These are phyloP conservation scores for Dalbergia cultrata DNA, from an alignment of 306 rosid genomes.

Conservation along the genomic window DNA sequence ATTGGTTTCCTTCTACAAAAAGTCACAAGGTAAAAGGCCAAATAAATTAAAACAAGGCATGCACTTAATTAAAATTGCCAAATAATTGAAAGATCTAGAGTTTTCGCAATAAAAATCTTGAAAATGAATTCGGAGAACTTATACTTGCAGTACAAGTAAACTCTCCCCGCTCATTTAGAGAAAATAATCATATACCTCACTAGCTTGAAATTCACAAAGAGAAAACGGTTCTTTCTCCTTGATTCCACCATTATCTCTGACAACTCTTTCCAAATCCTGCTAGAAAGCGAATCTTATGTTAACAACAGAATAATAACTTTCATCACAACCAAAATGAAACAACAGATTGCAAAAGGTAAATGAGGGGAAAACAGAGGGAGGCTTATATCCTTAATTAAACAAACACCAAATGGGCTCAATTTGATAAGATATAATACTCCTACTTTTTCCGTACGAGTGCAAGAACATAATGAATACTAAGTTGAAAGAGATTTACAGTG, in stretches of 20 bases:
- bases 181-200: conserved; percentile 67
- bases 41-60: not conserved
- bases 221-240: conserved; percentile 87
- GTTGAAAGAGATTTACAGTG: not conserved
- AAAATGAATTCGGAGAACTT: conserved; percentile 28
- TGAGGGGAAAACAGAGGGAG: conserved; percentile 14
- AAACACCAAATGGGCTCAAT: conserved; percentile 38
- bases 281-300: conserved; percentile 31
- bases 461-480: not conserved
- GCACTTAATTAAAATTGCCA: conserved; percentile 17
- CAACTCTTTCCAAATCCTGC: conserved; percentile 86
- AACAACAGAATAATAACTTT: conserved; percentile 19
- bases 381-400: conserved; percentile 35
- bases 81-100: conserved; percentile 34
- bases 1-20: conserved; percentile 1
- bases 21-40: conserved; percentile 1
- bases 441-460: conserved; percentile 21
- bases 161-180: conserved; percentile 14
- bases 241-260: conserved; percentile 65
- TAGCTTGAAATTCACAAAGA: conserved; percentile 64
- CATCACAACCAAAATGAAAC: conserved; percentile 28
- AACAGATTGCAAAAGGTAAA: conserved; percentile 39
- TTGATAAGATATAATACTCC: conserved; percentile 32
- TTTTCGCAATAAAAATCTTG: conserved; percentile 25
- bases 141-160: conserved; percentile 8